A percentile compares a stretch with the other conserved stretches of the same genome.
Conservation (phyloP, 768 basidiomycete genomes). For the Mycena vitilis region DNA sequence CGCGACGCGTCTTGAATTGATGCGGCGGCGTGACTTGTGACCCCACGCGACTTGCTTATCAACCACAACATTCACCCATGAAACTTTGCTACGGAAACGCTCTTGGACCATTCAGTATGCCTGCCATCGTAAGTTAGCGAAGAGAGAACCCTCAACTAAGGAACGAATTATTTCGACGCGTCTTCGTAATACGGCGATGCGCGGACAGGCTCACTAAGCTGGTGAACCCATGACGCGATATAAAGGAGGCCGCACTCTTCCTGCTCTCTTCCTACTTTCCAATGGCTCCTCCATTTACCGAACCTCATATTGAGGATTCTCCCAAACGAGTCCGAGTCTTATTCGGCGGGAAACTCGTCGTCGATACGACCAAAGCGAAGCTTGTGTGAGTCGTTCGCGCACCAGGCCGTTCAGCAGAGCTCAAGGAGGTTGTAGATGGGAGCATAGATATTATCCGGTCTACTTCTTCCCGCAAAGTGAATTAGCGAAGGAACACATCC, state of each 20-base stretch:
- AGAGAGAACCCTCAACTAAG: too few species aligned
- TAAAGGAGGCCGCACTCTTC: not conserved
- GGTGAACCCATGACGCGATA: not conserved
- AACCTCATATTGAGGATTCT: slow-evolving; percentile 57
- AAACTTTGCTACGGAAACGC: too few species aligned
- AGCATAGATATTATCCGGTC: slow-evolving; percentile 61
- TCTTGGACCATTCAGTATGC: too few species aligned
- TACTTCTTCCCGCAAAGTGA: slow-evolving; percentile 66
- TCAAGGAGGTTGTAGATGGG: slow-evolving; percentile 57
- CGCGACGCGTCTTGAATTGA: too few species aligned
- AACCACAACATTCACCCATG: too few species aligned
- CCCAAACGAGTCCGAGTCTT: slow-evolving; percentile 66
- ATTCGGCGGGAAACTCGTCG: slow-evolving; percentile 61
- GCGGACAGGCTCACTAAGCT: slow-evolving; percentile 3
- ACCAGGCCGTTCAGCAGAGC: not conserved
- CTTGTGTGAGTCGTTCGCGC: slow-evolving; percentile 60
- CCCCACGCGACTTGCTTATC: too few species aligned
- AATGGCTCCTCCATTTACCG: slow-evolving; percentile 30
- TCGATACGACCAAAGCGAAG: slow-evolving; percentile 68
- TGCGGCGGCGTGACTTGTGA: too few species aligned
- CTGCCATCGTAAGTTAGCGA: too few species aligned
- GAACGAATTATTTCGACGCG: too few species aligned
- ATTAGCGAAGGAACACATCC: slow-evolving; percentile 56
- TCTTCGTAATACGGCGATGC: not conserved
- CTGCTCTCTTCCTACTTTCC: not conserved